phyloP scores from a whole-genome alignment of 352 stramenopile species.

The Phytophthora cryptogea region DNA sequence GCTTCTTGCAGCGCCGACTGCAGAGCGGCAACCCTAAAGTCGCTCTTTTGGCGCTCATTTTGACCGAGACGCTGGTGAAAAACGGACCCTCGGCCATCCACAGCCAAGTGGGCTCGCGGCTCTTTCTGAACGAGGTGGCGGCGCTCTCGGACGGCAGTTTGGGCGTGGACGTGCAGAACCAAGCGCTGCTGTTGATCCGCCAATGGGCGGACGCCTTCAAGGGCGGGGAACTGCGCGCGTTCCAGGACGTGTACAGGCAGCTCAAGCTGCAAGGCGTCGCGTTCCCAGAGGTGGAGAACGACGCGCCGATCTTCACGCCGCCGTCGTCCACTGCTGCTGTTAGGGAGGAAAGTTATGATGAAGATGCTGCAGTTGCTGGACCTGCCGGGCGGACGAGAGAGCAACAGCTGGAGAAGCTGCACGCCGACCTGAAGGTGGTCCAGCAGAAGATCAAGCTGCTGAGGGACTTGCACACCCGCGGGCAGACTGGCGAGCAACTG shows the following conservation, averaged over 20 bases:
- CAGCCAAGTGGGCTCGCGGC: slow-evolving; percentile 53
- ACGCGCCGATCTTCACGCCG: slow-evolving; percentile 75
- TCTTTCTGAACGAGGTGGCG: slow-evolving; percentile 72
- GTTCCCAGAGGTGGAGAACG: slow-evolving; percentile 72
- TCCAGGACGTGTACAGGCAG: slow-evolving; percentile 80
- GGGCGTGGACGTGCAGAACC: slow-evolving; percentile 77
- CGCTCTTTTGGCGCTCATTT: slow-evolving; percentile 58
- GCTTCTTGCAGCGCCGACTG: slow-evolving; percentile 57
- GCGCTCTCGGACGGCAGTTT: slow-evolving; percentile 67
- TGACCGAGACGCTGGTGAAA: slow-evolving; percentile 80
- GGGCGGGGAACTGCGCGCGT: slow-evolving; percentile 46
- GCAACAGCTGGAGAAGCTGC: slow-evolving; percentile 76
- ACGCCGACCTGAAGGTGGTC: slow-evolving; percentile 67
- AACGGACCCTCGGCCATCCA: slow-evolving; percentile 71
- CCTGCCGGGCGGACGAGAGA: slow-evolving; percentile 39
- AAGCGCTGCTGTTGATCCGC: slow-evolving; percentile 76
- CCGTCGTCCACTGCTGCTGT: slow-evolving; percentile 38
- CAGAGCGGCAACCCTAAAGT: slow-evolving; percentile 52
- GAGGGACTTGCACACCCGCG: slow-evolving; percentile 42
- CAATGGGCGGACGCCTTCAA: slow-evolving; percentile 82
- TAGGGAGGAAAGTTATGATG: slow-evolving; percentile 6
- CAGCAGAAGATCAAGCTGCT: slow-evolving; percentile 70
- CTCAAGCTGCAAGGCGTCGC: slow-evolving; percentile 74
- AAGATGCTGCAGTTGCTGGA: background rate
- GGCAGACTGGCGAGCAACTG: slow-evolving; percentile 42